Evolutionary conservation across 1,139 yeast species (phyloP).

Genomic region (Candida sanyaensis): DNA sequence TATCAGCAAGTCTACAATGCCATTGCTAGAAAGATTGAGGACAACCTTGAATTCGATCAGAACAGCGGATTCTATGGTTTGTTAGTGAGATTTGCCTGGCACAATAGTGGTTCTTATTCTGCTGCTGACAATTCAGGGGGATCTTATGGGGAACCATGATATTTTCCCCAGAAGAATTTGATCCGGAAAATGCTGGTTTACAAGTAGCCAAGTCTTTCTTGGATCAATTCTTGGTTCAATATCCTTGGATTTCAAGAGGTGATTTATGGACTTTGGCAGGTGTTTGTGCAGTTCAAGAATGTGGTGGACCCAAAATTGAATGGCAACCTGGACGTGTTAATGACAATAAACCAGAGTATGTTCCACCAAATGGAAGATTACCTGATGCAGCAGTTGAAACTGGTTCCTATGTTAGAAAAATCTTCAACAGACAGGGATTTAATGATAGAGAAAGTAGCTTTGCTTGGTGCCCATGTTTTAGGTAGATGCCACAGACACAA

Average conservation of each 20-base stretch:
- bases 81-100: conserved; percentile 76
- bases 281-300: conserved; percentile 81
- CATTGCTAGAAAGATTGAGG: conserved; percentile 71
- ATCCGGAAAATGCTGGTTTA: conserved; percentile 78
- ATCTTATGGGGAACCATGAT: conserved; percentile 86
- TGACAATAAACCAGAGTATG: conserved; percentile 22
- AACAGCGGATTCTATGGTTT: conserved; percentile 69
- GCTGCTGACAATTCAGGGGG: conserved; percentile 69
- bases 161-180: conserved; percentile 61
- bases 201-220: conserved; percentile 66
- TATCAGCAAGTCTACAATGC: conserved; percentile 81
- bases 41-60: conserved; percentile 74
- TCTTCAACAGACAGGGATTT: conserved; percentile 76
- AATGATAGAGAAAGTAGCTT: conserved; percentile 83
- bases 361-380: conserved; percentile 71
- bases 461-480: conserved; percentile 86
- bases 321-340: conserved; percentile 82
- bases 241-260: conserved; percentile 82
- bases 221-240: conserved; percentile 56
- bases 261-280: conserved; percentile 90
- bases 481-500: conserved; percentile 71
- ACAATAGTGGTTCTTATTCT: conserved; percentile 69
- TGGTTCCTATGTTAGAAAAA: conserved; percentile 58
- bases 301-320: conserved; percentile 80
- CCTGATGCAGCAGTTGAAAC: conserved; percentile 82